These are phyloP conservation scores for Schwanniomyces etchellsii DNA, from an alignment of 1,139 yeast species.

Conservation along the genomic window DNA sequence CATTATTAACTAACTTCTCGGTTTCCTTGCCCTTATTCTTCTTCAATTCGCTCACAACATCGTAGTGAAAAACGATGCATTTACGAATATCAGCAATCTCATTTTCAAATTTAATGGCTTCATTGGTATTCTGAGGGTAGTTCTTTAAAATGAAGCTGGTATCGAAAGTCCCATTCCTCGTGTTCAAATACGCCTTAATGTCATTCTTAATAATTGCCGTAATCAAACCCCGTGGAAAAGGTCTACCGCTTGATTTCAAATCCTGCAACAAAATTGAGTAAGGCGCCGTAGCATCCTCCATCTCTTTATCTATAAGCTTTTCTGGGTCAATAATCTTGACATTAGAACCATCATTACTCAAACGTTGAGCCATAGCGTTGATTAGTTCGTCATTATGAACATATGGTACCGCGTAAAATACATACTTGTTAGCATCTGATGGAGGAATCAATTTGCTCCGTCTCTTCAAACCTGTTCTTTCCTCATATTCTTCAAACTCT, in stretches of 20 bases:
- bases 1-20: constrained; percentile 28
- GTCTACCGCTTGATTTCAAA: constrained; percentile 26
- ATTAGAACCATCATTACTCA: constrained; percentile 8
- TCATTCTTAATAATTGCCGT: constrained; percentile 52
- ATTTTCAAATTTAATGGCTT: constrained; percentile 59
- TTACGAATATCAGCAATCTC: constrained; percentile 44
- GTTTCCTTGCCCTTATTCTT: constrained; percentile 21
- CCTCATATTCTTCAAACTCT: constrained; percentile 52
- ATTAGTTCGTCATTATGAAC: constrained; percentile 18
- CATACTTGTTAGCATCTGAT: constrained; percentile 23
- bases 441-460: constrained; percentile 38
- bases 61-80: constrained; percentile 31
- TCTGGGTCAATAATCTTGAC: constrained; percentile 46
- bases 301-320: constrained; percentile 38
- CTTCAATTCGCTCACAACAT: constrained; percentile 20
- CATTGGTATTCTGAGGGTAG: constrained; percentile 55
- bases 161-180: constrained; percentile 37
- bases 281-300: constrained; percentile 32
- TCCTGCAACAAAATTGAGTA: constrained; percentile 40
- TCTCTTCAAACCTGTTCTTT: constrained; percentile 49
- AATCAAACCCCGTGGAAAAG: constrained; percentile 52
- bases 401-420: constrained; percentile 42
- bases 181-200: constrained; percentile 31
- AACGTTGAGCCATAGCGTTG: constrained; percentile 13
- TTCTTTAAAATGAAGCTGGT: constrained; percentile 44